Base-by-base conservation (phyloP, 345 rosid species). In the Citrus sinensis region DNA sequence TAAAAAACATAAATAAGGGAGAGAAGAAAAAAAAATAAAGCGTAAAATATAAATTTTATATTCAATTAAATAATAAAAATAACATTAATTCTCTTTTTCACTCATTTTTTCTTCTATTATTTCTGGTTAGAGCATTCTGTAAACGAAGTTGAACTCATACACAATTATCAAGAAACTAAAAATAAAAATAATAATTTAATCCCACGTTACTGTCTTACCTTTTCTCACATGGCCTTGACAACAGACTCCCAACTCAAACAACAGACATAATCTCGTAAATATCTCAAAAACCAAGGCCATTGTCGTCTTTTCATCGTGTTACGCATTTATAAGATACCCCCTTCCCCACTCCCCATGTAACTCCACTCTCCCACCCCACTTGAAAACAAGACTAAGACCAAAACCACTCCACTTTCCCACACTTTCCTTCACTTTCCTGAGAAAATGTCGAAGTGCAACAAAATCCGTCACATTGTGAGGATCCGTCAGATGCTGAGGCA, bases 401-500 rank as follows among this genome's bases (percentile, higher is more conserved):
- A 54, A 54, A 54, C 22, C 2, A 17, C 58, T 54, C 7, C 74
- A 11, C 55, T 54, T 30, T 79, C 76, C 68, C 80, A 59, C 73
- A 0, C 5, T 9, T 66, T 65, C 67, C 67, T 9, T 71, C 67
- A 4, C 7, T 71, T 77, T 76, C 80, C 49, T 0, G 73, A 17
- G 71, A 67, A 62, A 76, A 77, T 76, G 83, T 67, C 78, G 17
- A 88, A 86, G 71, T 77, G 83, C 87, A 86, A 91, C 83, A 85
- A 82, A 80, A 95, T 92, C 84, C 89, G 87, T 51, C 90, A 83
- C 86, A 88, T 95, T 77, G 96, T 91, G 1, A 81, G 91, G 70
- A 85, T 95, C 91, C 91, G 90, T 42, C 98, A 90, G 70, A 91
- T 92, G 96, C 87, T 95, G 0, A 90, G 81, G 71, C 89, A 83